phyloP scores from a whole-genome alignment of 2,329 filamentous ascomycete genomes.

The Calonectria hongkongensis region DNA sequence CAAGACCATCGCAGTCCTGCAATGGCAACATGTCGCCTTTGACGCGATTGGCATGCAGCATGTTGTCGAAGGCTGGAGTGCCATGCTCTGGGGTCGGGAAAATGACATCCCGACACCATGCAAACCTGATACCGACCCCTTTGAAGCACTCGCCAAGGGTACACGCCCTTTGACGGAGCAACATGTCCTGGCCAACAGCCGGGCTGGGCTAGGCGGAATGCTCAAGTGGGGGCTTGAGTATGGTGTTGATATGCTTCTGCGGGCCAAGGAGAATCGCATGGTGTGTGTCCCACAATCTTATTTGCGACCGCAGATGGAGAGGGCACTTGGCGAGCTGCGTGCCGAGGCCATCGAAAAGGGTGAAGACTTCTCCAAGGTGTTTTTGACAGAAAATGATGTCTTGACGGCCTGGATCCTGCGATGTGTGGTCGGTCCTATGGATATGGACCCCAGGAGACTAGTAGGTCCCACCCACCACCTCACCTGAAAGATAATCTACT shows the following conservation, averaged over 20 bases:
- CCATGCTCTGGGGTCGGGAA: slow-evolving; percentile 32
- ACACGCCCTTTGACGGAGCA: slow-evolving; percentile 30
- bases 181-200: slow-evolving; percentile 30
- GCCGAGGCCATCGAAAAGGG: background rate
- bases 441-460: slow-evolving; percentile 26
- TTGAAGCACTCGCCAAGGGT: slow-evolving; percentile 35
- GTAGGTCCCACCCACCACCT: background rate
- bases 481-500: background rate
- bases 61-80: slow-evolving; percentile 34
- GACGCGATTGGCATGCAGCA: slow-evolving; percentile 33
- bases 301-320: slow-evolving; percentile 31
- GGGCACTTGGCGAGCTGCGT: slow-evolving; percentile 17
- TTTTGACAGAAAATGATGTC: slow-evolving; percentile 40
- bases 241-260: slow-evolving; percentile 26
- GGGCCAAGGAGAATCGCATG: slow-evolving; percentile 39
- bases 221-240: slow-evolving; percentile 37
- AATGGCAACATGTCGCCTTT: slow-evolving; percentile 39
- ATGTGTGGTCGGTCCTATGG: slow-evolving; percentile 32
- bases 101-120: slow-evolving; percentile 32
- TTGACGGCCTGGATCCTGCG: slow-evolving; percentile 38
- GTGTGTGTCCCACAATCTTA: slow-evolving; percentile 39
- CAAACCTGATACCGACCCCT: slow-evolving; percentile 31
- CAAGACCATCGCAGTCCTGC: slow-evolving; percentile 19
- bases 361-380: slow-evolving; percentile 23
- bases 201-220: slow-evolving; percentile 2